Conservation (phyloP, 495 filamentous ascomycete species). For the Xylaria scruposa region DNA sequence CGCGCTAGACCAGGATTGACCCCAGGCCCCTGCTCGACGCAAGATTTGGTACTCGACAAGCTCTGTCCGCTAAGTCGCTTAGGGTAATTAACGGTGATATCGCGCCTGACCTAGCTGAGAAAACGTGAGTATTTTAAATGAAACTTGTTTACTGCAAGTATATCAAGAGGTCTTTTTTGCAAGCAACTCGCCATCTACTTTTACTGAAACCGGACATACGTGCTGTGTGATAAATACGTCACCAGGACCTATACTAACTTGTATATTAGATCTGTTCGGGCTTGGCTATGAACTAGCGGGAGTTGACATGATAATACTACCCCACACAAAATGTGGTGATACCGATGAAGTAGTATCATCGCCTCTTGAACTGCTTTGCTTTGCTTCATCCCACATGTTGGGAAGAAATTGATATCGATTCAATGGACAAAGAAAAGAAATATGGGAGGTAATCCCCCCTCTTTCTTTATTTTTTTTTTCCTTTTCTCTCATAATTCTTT, state of each 20-base stretch:
- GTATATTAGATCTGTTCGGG: neutral
- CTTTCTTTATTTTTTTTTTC: too few species aligned
- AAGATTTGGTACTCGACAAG: neutral
- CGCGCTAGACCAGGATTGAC: constrained; percentile 24
- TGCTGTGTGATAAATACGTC: constrained; percentile 4
- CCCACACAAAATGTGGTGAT: too few species aligned
- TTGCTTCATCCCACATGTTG: neutral
- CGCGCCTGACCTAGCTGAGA: neutral
- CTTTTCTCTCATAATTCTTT: neutral
- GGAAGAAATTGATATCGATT: neutral
- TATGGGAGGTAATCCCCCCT: too few species aligned
- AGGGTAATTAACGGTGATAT: neutral
- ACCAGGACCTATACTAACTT: neutral
- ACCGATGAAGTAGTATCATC: neutral
- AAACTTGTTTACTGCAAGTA: neutral
- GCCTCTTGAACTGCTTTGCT: neutral
- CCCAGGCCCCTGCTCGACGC: neutral
- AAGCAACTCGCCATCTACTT: neutral
- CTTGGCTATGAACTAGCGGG: neutral
- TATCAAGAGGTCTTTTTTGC: neutral
- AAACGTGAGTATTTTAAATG: neutral
- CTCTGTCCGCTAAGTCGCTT: neutral
- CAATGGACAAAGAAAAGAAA: neutral
- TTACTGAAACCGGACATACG: neutral
- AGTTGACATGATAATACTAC: too few species aligned